These are phyloP conservation scores for Mrakia hoshinonis DNA, from an alignment of 768 basidiomycete species.

Conservation along the genomic window DNA sequence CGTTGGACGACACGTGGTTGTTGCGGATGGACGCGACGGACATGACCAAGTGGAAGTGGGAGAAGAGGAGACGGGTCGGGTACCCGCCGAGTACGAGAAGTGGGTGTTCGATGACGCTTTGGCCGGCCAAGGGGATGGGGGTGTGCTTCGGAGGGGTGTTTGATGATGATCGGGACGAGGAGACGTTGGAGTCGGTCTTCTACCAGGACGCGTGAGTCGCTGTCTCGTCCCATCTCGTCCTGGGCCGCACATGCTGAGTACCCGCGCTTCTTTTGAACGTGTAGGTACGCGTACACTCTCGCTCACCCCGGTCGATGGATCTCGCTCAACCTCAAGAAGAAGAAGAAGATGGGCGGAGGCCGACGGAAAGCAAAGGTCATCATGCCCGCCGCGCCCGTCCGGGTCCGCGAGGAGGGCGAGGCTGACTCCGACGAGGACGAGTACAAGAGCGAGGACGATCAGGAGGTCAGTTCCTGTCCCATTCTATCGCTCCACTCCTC, in stretches of 20 bases:
- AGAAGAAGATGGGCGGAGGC: conserved; percentile 49
- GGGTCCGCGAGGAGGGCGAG: conserved; percentile 30
- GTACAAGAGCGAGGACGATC: conserved; percentile 29
- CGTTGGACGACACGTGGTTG: conserved; percentile 84
- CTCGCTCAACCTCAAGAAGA: conserved; percentile 58
- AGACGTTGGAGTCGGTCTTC: conserved; percentile 72
- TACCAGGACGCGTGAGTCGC: conserved; percentile 66
- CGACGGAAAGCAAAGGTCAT: conserved; percentile 45
- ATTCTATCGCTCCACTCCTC: too few relatives aligned
- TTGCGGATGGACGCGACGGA: conserved; percentile 51
- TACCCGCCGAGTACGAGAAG: conserved; percentile 64
- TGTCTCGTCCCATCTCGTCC: neutral
- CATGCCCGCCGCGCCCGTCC: conserved; percentile 7
- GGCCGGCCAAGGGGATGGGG: conserved; percentile 59
- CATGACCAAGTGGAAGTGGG: conserved; percentile 65
- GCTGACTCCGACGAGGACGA: conserved; percentile 30
- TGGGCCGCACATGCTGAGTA: neutral
- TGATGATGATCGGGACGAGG: conserved; percentile 77
- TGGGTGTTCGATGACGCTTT: conserved; percentile 80
- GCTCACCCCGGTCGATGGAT: conserved; percentile 69
- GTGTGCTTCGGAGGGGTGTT: conserved; percentile 80
- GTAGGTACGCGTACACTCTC: conserved; percentile 69
- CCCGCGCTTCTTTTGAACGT: neutral
- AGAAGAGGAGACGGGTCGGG: conserved; percentile 66
- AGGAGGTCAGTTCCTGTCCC: conserved; percentile 4